Evolutionary conservation across 768 basidiomycete species (phyloP), one percentile per base, ranked within the genome.

Genomic region (Mycena epipterygia): DNA sequence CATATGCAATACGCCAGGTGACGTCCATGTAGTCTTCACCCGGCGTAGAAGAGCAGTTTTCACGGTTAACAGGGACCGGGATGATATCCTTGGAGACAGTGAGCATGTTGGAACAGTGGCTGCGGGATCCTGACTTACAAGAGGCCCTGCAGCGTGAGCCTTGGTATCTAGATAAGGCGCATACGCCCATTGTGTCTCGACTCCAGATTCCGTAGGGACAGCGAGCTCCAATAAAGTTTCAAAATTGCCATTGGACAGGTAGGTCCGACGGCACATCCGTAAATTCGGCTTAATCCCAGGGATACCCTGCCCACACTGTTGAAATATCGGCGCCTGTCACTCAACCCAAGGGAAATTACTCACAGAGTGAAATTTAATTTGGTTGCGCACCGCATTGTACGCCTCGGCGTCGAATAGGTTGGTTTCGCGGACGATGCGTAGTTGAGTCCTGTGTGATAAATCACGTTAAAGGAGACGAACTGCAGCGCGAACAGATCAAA

Each of bases 371-470:
- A 23, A 57, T 41, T 74, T 76, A 1, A 81, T 73, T 9, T 68
- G 25, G 39, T 73, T 52, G 41, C 81, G 81, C 32, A 71, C 66
- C 41, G 65, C 69, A 5, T 79, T 73, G 66, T 84, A 84, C 1
- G 75, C 75, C 44, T 67, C 72, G 35, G 76, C 73, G 46, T 83
- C 73, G 59, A 80, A 79, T 8, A 77, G 64, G 17, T 71, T 61
- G 0, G 80, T 81, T 73, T 81, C 78, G 14, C 81, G 77, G 12
- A 81, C 74, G 9, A 83, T 74, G 16, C 76, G 78, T 9, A 84
- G 73, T 30, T 81, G 79, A 3, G 83, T 80, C 30, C 84, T 84
- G 62, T 44, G 33, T 1, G 35, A 33, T 32, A 32, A n/a, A 21
- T 6, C 6, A 53, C 17, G 48, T 37, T 39, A 55, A n/a, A 29